phyloP scores from a whole-genome alignment of 148 eudicot genomes.

The Vaccinium darrowii region DNA sequence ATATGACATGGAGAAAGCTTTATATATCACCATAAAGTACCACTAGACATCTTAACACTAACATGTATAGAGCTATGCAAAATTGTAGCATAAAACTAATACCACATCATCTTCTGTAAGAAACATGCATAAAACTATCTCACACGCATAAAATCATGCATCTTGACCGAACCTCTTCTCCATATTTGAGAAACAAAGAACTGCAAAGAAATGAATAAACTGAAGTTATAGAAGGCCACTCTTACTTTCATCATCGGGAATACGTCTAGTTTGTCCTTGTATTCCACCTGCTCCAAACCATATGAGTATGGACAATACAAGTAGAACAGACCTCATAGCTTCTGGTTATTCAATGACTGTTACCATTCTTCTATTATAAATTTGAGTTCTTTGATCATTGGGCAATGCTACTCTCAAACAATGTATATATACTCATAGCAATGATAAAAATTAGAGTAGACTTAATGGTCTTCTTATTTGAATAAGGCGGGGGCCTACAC shows the following conservation, averaged over 20 bases:
- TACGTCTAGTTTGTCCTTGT: neutral
- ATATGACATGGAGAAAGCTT: neutral
- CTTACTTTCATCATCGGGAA: neutral
- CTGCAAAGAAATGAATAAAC: neutral
- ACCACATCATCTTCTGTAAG: no score
- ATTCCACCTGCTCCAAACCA: constrained; percentile 7
- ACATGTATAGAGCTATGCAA: no score
- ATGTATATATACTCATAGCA: no score
- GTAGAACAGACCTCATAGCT: neutral
- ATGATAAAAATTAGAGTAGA: no score
- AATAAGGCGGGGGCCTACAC: no score
- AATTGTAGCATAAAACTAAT: no score
- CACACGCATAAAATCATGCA: neutral
- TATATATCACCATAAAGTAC: no score
- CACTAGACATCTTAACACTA: no score
- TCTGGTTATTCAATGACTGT: neutral
- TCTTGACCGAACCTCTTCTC: neutral
- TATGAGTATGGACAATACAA: neutral
- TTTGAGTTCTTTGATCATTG: no score
- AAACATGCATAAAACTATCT: neutral
- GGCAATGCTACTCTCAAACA: no score
- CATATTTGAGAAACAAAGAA: neutral
- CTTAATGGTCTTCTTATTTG: no score
- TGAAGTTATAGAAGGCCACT: neutral
- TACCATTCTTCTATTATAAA: neutral